Conservation (phyloP, 108 stramenopile species). For the Cylindrotheca fusiformis region DNA sequence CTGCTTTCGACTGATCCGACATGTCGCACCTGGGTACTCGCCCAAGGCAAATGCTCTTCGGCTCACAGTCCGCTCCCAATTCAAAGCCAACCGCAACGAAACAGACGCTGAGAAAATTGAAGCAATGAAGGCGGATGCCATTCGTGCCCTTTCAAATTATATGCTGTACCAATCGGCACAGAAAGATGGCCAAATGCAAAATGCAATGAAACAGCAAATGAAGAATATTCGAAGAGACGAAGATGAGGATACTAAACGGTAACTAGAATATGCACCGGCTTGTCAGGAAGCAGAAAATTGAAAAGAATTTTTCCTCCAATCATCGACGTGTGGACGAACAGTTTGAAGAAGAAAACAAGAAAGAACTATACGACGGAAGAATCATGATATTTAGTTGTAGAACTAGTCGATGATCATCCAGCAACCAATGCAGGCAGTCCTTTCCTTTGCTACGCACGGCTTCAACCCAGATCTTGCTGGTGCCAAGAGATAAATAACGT, state of each 20-base stretch:
- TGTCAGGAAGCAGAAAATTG: background rate
- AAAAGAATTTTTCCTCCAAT: slow-evolving; percentile 4
- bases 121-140: slow-evolving; percentile 62
- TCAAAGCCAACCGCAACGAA: slow-evolving; percentile 41
- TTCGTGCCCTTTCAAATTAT: slow-evolving; percentile 86
- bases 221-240: slow-evolving; percentile 3
- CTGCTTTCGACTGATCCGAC: slow-evolving; percentile 70
- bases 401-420: too few relatives aligned
- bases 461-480: too few relatives aligned
- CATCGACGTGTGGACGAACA: too few relatives aligned
- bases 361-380: background rate
- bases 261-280: too few relatives aligned
- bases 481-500: too few relatives aligned
- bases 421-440: too few relatives aligned
- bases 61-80: slow-evolving; percentile 64
- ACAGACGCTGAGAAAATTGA: slow-evolving; percentile 54
- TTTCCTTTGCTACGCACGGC: too few relatives aligned
- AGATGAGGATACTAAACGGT: background rate
- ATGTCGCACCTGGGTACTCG: slow-evolving; percentile 77
- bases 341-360: background rate
- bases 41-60: slow-evolving; percentile 74
- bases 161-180: slow-evolving; percentile 77
- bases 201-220: slow-evolving; percentile 45
- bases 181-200: slow-evolving; percentile 54
- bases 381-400: background rate